Evolutionary conservation across 1,139 yeast species (phyloP).

Genomic region (Nakaseomyces glabratus): DNA sequence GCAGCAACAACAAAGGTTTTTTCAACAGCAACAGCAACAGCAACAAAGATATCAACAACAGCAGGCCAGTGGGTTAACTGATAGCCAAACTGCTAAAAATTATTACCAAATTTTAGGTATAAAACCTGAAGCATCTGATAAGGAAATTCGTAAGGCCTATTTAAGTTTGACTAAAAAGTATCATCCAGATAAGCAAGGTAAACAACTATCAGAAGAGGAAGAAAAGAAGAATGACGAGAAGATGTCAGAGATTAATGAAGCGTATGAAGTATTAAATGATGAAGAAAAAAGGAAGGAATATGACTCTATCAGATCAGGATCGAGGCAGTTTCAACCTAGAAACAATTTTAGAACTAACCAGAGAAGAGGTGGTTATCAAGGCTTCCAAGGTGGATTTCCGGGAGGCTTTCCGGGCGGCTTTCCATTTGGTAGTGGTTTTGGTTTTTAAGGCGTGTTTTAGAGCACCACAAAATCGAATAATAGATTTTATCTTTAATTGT

Average conservation of each 20-base stretch:
- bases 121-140: constrained; percentile 55
- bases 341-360: constrained; percentile 4
- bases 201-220: constrained; percentile 50
- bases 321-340: background rate
- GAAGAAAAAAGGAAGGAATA: constrained; percentile 55
- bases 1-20: constrained; percentile 33
- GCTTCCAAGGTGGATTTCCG: constrained; percentile 7
- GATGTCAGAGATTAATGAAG: constrained; percentile 90
- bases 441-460: background rate
- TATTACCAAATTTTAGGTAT: constrained; percentile 76
- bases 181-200: constrained; percentile 88
- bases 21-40: constrained; percentile 25
- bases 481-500: background rate
- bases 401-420: constrained; percentile 10
- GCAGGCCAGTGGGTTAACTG: constrained; percentile 37
- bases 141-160: constrained; percentile 74
- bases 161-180: constrained; percentile 67
- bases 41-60: constrained; percentile 45
- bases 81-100: constrained; percentile 42
- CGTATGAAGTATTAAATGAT: constrained; percentile 76
- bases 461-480: background rate
- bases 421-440: constrained; percentile 9
- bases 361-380: constrained; percentile 8
- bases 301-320: constrained; percentile 33
- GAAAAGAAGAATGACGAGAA: constrained; percentile 69